These are phyloP conservation scores for Pseudocercospora macadamiae DNA, from an alignment of 2,329 filamentous ascomycete genomes.

Conservation along the genomic window DNA sequence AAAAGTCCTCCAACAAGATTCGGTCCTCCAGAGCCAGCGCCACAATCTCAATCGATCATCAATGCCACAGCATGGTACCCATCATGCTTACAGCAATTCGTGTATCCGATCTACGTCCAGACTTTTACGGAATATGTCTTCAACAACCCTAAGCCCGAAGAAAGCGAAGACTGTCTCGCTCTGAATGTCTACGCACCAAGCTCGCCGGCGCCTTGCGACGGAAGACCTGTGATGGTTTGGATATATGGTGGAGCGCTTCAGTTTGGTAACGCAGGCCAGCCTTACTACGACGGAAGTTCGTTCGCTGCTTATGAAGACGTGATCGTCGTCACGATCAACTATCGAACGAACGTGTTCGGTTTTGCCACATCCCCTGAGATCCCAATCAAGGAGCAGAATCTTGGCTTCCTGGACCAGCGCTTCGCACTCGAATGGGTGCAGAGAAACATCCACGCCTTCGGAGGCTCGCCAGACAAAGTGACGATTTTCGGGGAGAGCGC, in stretches of 20 bases:
- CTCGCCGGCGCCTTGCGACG: constrained; percentile 32
- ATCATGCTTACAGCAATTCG: constrained; percentile 41
- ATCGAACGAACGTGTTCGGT: constrained; percentile 44
- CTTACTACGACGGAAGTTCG: constrained; percentile 37
- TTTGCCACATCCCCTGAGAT: constrained; percentile 44
- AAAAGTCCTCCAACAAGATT: constrained; percentile 38
- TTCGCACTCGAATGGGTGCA: constrained; percentile 43
- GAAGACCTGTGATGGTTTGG: constrained; percentile 40
- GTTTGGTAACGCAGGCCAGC: constrained; percentile 37
- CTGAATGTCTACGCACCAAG: constrained; percentile 40
- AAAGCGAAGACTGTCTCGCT: constrained; percentile 42
- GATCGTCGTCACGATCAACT: constrained; percentile 40
- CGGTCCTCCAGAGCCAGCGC: constrained; percentile 31
- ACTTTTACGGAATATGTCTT: constrained; percentile 37
- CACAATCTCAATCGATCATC: constrained; percentile 24
- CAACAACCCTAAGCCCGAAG: constrained; percentile 36
- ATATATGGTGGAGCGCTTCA: constrained; percentile 39
- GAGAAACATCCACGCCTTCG: constrained; percentile 41
- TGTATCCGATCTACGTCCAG: constrained; percentile 32
- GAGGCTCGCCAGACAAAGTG: constrained; percentile 42
- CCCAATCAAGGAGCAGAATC: constrained; percentile 37
- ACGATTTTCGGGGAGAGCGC: constrained; percentile 42
- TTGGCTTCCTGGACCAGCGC: constrained; percentile 44
- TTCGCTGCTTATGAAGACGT: constrained; percentile 42
- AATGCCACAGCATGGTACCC: constrained; percentile 36